Percentiles rank a stretch among this genome's conserved stretches.
phyloP scores from a whole-genome alignment of 768 basidiomycete genomes.

The Tremella yokohamensis region DNA sequence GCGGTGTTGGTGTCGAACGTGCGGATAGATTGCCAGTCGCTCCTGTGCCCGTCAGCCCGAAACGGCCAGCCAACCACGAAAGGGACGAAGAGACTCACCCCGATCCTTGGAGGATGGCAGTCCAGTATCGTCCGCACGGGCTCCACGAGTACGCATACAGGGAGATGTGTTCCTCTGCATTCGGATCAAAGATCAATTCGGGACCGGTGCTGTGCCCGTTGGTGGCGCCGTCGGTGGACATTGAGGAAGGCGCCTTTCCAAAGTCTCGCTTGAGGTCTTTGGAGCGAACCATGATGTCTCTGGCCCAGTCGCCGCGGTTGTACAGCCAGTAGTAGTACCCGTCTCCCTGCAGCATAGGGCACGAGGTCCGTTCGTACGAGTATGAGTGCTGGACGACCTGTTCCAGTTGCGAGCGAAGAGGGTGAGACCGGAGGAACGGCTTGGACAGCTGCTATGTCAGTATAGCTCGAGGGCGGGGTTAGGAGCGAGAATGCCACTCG shows the following conservation, averaged over 20 bases:
- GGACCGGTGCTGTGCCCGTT: slow-evolving; percentile 4
- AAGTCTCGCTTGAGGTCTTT: slow-evolving; percentile 12
- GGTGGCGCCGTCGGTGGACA: background rate
- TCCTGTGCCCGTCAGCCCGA: slow-evolving; percentile 1
- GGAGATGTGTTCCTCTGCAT: slow-evolving; percentile 13
- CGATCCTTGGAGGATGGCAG: slow-evolving; percentile 12
- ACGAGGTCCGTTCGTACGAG: slow-evolving; percentile 10
- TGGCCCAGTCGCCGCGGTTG: slow-evolving; percentile 11
- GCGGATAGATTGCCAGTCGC: slow-evolving; percentile 17
- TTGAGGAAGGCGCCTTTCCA: slow-evolving; percentile 8
- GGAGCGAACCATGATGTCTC: slow-evolving; percentile 19
- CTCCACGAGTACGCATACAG: slow-evolving; percentile 16
- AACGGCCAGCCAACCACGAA: background rate
- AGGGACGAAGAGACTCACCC: slow-evolving; percentile 6
- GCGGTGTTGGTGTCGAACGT: slow-evolving; percentile 14
- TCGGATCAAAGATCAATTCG: slow-evolving; percentile 20
- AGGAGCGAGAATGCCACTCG: background rate
- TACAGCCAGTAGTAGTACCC: slow-evolving; percentile 20
- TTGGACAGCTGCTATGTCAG: slow-evolving; percentile 11
- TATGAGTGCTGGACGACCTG: slow-evolving; percentile 7
- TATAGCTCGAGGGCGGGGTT: no score
- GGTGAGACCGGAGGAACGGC: slow-evolving; percentile 9
- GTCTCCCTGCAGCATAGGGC: slow-evolving; percentile 10
- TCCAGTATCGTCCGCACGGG: slow-evolving; percentile 13
- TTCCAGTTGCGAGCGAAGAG: slow-evolving; percentile 10